Evolutionary conservation across 2,329 filamentous ascomycete species (phyloP).

Genomic region (Blastomyces emzantsi): DNA sequence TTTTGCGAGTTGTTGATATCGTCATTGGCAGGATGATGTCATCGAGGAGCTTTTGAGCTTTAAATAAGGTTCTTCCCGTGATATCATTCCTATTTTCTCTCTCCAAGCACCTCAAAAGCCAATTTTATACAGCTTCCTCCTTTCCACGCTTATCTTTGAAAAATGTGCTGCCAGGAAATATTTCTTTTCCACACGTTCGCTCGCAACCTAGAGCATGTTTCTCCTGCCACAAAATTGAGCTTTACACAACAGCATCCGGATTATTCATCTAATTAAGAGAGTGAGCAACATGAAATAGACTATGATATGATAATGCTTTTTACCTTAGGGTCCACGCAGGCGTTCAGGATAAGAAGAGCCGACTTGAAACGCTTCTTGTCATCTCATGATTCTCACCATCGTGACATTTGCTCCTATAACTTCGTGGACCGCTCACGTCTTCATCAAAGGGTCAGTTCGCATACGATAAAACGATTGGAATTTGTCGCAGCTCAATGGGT

Average conservation of each 20-base stretch:
- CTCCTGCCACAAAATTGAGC: background rate
- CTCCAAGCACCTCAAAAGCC: too few relatives aligned
- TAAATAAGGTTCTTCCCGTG: conserved; percentile 5
- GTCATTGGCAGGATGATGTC: conserved; percentile 6
- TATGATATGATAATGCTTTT: background rate
- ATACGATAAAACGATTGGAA: background rate
- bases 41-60: background rate
- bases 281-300: background rate
- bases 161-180: background rate
- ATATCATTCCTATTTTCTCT: too few relatives aligned
- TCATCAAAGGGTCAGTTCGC: background rate
- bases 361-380: background rate
- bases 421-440: too few relatives aligned
- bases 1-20: background rate
- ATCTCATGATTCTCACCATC: background rate
- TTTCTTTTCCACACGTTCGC: background rate
- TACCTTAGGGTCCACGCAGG: too few relatives aligned
- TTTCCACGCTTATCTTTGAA: background rate
- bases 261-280: background rate
- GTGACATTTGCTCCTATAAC: too few relatives aligned
- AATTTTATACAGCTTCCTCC: too few relatives aligned
- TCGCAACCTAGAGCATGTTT: background rate
- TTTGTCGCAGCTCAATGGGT: background rate
- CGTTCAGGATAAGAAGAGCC: background rate
- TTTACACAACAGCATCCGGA: background rate